Evolutionary conservation across 805 yeast species (phyloP).

Genomic region (Suhomyces vadensis): DNA sequence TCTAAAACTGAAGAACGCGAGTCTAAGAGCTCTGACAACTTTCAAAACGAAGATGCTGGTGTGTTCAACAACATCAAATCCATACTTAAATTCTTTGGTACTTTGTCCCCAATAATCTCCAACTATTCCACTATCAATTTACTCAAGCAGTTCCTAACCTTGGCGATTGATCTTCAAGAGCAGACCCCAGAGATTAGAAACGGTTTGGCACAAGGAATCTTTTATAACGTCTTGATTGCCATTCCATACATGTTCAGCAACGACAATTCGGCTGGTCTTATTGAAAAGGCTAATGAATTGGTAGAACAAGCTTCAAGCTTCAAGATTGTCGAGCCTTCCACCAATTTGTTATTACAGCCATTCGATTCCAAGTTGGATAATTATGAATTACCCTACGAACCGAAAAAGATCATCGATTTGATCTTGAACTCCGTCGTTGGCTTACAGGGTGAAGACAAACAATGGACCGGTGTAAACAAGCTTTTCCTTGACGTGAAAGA

Average conservation of each 20-base stretch:
- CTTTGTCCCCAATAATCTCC: conserved; percentile 63
- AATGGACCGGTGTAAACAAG: conserved; percentile 36
- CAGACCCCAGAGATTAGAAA: conserved; percentile 37
- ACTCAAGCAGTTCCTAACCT: conserved; percentile 52
- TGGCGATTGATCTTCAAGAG: conserved; percentile 58
- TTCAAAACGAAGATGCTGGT: conserved; percentile 44
- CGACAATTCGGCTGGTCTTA: conserved; percentile 30
- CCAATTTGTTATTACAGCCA: conserved; percentile 33
- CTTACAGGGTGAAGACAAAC: conserved; percentile 36
- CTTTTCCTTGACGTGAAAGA: conserved; percentile 37
- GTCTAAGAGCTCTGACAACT: conserved; percentile 25
- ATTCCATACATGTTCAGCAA: conserved; percentile 64
- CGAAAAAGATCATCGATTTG: conserved; percentile 49
- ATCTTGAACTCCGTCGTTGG: conserved; percentile 50
- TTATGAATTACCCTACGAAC: conserved; percentile 49
- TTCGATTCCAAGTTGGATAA: conserved; percentile 35
- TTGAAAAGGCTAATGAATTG: conserved; percentile 44
- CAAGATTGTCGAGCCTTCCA: conserved; percentile 23
- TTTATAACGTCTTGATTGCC: conserved; percentile 58
- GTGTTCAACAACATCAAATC: conserved; percentile 72
- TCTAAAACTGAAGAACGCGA: conserved; percentile 9
- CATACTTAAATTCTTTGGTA: conserved; percentile 65
- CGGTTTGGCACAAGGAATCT: conserved; percentile 69
- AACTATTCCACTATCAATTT: conserved; percentile 42
- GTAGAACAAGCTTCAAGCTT: conserved; percentile 47